Evolutionary conservation across 148 eudicot genomes (phyloP).

Genomic region (Vaccinium myrtillus): DNA sequence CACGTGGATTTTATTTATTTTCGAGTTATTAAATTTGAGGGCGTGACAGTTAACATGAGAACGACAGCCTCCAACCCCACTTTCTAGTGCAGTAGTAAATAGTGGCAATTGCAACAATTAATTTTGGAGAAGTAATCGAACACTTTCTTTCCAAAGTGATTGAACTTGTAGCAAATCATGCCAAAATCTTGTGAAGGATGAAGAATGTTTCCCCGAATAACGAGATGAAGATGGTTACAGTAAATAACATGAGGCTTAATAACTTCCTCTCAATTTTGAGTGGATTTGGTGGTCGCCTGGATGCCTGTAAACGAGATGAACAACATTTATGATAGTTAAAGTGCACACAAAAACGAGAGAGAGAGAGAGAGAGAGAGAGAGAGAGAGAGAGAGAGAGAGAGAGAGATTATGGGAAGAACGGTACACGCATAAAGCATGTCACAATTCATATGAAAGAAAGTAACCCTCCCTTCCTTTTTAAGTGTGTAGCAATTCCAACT

Average conservation of each 20-base stretch:
- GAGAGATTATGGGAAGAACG: too few species aligned
- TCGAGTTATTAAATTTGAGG: too few species aligned
- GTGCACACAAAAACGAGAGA: not conserved
- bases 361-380: not conserved
- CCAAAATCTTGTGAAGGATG: not conserved
- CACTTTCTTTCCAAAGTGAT: not conserved
- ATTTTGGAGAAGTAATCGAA: not conserved
- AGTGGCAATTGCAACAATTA: not conserved
- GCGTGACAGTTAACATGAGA: not conserved
- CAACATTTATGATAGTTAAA: not conserved
- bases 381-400: too few species aligned
- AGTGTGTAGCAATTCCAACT: too few species aligned
- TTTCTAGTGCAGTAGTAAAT: not conserved
- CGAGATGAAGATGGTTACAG: slow-evolving; percentile 54
- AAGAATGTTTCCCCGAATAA: not conserved
- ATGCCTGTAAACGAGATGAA: slow-evolving; percentile 42
- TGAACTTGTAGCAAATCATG: not conserved
- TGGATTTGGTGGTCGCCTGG: slow-evolving; percentile 69
- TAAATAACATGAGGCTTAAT: slow-evolving; percentile 86
- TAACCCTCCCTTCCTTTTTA: too few species aligned
- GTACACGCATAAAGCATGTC: too few species aligned
- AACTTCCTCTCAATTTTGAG: slow-evolving; percentile 89
- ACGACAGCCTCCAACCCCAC: not conserved
- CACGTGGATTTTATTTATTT: too few species aligned
- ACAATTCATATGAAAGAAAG: too few species aligned